Percentiles rank a stretch among this genome's conserved stretches.
Evolutionary conservation across 1,284 basidiomycete species (phyloP).

Genomic region (Apiotrichum sp.): DNA sequence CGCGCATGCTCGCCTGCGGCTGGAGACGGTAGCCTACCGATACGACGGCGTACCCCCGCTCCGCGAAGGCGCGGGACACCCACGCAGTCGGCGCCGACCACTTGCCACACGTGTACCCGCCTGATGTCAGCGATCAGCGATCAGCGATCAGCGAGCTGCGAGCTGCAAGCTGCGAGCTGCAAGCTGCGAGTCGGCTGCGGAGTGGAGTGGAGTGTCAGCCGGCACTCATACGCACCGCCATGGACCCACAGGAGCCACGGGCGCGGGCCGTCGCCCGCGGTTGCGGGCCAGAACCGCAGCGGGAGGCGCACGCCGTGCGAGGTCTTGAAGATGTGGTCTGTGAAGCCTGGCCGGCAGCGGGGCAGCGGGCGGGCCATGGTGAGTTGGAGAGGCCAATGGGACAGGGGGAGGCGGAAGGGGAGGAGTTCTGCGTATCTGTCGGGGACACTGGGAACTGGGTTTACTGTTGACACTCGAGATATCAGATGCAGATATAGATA

Average conservation of each 20-base stretch:
- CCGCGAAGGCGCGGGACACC: conserved; percentile 23
- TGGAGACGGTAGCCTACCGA: conserved; percentile 29
- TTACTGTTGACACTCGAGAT: no score
- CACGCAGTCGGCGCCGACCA: conserved; percentile 16
- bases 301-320: conserved; percentile 26
- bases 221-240: conserved; percentile 12
- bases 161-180: no score
- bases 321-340: conserved; percentile 27
- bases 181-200: no score
- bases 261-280: neutral
- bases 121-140: neutral
- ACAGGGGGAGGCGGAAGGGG: no score
- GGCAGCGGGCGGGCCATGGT: neutral
- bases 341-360: conserved; percentile 18
- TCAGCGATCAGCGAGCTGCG: neutral
- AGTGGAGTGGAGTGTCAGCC: no score
- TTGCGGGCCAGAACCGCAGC: conserved; percentile 26
- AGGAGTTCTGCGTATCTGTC: no score
- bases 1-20: conserved; percentile 23
- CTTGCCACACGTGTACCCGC: conserved; percentile 3
- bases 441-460: no score
- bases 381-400: no score
- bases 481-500: no score
- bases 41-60: conserved; percentile 25
- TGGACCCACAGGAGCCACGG: conserved; percentile 22